phyloP scores from a whole-genome alignment of 73 alveolate genomes.

The Paramecium pentaurelia region DNA sequence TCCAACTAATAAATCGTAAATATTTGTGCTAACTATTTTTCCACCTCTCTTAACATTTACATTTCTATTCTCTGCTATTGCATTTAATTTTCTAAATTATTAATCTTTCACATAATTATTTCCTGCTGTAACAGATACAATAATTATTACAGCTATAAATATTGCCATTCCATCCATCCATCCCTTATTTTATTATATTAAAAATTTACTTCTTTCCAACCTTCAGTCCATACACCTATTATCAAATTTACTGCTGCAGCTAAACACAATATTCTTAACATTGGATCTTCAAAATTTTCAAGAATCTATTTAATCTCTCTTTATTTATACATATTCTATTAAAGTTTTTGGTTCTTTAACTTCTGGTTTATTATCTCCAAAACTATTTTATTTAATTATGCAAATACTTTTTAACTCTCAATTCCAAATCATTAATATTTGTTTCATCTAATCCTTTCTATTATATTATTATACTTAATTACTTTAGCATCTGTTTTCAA shows the following conservation, averaged over 20 bases:
- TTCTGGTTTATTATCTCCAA: constrained; percentile 57
- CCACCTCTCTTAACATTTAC: constrained; percentile 83
- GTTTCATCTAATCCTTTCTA: constrained; percentile 48
- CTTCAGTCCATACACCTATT: constrained; percentile 93
- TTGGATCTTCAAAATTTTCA: constrained; percentile 94
- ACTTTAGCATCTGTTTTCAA: constrained; percentile 70
- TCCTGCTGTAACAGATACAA: constrained; percentile 87
- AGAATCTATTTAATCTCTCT: constrained; percentile 58
- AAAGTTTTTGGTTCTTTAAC: constrained; percentile 48
- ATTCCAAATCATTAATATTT: neutral
- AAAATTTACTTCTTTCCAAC: constrained; percentile 59
- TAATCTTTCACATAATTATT: constrained; percentile 88
- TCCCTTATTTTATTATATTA: constrained; percentile 64
- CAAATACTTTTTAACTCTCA: neutral
- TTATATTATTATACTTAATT: neutral
- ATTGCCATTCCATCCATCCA: constrained; percentile 98
- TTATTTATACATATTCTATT: constrained; percentile 33
- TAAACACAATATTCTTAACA: constrained; percentile 82
- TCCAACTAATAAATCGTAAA: constrained; percentile 87
- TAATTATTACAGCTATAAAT: constrained; percentile 86
- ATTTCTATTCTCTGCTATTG: constrained; percentile 76
- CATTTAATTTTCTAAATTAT: constrained; percentile 84
- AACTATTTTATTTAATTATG: constrained; percentile 6
- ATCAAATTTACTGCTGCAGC: constrained; percentile 94
- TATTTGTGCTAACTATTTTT: constrained; percentile 67